phyloP scores from a whole-genome alignment of 1,139 yeast species.

The Candida freyschussii region DNA sequence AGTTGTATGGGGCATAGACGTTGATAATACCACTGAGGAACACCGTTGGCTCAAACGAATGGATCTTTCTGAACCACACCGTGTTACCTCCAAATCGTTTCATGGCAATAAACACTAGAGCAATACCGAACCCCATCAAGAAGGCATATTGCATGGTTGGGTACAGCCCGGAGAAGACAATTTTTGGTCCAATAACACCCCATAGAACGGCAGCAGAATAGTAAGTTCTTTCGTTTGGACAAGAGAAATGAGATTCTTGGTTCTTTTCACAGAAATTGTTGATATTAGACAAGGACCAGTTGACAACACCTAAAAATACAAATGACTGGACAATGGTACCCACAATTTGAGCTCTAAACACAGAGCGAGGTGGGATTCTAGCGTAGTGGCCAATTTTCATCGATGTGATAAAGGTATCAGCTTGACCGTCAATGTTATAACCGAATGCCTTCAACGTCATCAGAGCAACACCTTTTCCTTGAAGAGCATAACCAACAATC shows the following conservation, averaged over 20 bases:
- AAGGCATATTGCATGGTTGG: constrained; percentile 48
- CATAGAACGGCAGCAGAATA: constrained; percentile 53
- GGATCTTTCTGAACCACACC: constrained; percentile 24
- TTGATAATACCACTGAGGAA: constrained; percentile 42
- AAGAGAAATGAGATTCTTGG: constrained; percentile 39
- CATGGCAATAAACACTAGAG: constrained; percentile 38
- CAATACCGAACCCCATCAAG: constrained; percentile 47
- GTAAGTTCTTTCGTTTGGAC: constrained; percentile 42
- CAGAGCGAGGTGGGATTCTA: constrained; percentile 55
- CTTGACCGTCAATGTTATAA: constrained; percentile 55
- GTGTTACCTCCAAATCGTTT: constrained; percentile 35
- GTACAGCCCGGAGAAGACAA: constrained; percentile 46
- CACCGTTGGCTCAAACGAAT: constrained; percentile 43
- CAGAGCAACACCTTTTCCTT: constrained; percentile 58
- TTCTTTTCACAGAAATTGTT: constrained; percentile 42
- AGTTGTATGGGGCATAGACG: constrained; percentile 43
- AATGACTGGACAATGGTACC: constrained; percentile 41
- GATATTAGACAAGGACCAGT: constrained; percentile 46
- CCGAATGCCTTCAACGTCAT: constrained; percentile 58
- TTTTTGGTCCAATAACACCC: constrained; percentile 67
- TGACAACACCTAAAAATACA: constrained; percentile 47
- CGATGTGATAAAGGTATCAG: constrained; percentile 50
- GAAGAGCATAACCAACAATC: constrained; percentile 57
- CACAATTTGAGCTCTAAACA: constrained; percentile 54
- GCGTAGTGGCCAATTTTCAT: constrained; percentile 60